Conservation (phyloP, 768 basidiomycete species). For the Arthromyces matolae region DNA sequence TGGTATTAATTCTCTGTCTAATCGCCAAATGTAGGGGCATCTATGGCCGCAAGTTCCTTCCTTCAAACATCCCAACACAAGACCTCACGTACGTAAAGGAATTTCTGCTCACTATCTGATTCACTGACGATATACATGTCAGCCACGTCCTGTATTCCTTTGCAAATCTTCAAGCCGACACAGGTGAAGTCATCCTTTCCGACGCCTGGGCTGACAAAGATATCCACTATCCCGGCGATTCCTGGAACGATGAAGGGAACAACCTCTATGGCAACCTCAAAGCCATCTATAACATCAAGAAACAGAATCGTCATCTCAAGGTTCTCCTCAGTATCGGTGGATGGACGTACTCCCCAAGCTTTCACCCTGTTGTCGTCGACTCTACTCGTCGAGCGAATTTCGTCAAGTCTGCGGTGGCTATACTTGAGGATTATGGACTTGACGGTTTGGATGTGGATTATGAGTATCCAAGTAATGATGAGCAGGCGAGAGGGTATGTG, state of each 20-base stretch:
- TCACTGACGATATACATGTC: not conserved
- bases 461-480: conserved; percentile 81
- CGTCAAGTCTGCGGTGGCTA: conserved; percentile 70
- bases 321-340: conserved; percentile 89
- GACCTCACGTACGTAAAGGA: conserved; percentile 72
- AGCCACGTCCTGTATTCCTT: conserved; percentile 93
- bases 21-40: conserved; percentile 65
- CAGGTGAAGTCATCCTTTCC: conserved; percentile 84
- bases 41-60: conserved; percentile 90
- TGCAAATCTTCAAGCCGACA: conserved; percentile 78
- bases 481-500: conserved; percentile 80
- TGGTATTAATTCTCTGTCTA: not conserved
- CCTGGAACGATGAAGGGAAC: conserved; percentile 87
- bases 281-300: conserved; percentile 88
- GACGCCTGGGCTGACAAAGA: conserved; percentile 96
- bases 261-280: conserved; percentile 97
- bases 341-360: conserved; percentile 88
- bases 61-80: conserved; percentile 74
- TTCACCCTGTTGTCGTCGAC: conserved; percentile 77
- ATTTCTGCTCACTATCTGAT: conserved; percentile 7
- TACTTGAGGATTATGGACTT: conserved; percentile 88
- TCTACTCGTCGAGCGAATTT: conserved; percentile 66
- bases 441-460: conserved; percentile 93
- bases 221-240: conserved; percentile 93
- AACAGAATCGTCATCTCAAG: conserved; percentile 76